Conservation (phyloP, 1,139 yeast genomes). For the Yamadazyma trypodendri region DNA sequence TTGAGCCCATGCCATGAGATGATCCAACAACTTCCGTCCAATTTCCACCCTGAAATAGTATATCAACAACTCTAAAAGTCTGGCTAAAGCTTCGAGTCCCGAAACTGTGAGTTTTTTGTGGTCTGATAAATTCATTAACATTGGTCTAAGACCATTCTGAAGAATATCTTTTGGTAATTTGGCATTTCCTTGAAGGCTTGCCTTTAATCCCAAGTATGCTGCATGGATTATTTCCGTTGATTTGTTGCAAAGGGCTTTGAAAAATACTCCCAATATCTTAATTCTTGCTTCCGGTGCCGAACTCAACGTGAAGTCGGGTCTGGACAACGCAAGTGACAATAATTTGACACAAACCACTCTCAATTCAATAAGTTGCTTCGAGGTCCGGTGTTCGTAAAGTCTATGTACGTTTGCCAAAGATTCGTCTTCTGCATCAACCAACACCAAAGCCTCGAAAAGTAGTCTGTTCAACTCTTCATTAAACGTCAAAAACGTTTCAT, state of each 20-base stretch:
- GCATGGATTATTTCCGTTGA: conserved; percentile 90
- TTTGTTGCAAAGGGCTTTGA: conserved; percentile 86
- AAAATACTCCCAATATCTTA: conserved; percentile 87
- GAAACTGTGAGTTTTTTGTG: conserved; percentile 86
- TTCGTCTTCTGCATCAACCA: conserved; percentile 97
- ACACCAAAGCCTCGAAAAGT: conserved; percentile 83
- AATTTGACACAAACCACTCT: conserved; percentile 87
- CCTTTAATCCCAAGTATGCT: conserved; percentile 83
- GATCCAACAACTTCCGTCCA: conserved; percentile 90
- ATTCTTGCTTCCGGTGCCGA: conserved; percentile 83
- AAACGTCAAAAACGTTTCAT: conserved; percentile 77
- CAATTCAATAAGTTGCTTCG: conserved; percentile 81
- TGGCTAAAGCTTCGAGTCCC: conserved; percentile 88
- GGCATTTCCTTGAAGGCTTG: conserved; percentile 81
- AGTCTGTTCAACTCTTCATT: conserved; percentile 86
- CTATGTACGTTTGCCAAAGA: conserved; percentile 86
- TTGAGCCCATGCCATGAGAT: conserved; percentile 95
- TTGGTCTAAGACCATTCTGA: conserved; percentile 92
- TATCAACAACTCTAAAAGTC: conserved; percentile 79
- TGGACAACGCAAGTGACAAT: conserved; percentile 78
- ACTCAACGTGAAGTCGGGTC: conserved; percentile 72
- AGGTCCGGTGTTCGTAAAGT: conserved; percentile 80
- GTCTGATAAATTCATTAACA: conserved; percentile 91
- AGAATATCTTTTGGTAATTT: conserved; percentile 89
- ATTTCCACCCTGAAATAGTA: conserved; percentile 96